These are phyloP conservation scores for Debaryomyces udenii DNA, from an alignment of 1,139 yeast species.

Conservation along the genomic window DNA sequence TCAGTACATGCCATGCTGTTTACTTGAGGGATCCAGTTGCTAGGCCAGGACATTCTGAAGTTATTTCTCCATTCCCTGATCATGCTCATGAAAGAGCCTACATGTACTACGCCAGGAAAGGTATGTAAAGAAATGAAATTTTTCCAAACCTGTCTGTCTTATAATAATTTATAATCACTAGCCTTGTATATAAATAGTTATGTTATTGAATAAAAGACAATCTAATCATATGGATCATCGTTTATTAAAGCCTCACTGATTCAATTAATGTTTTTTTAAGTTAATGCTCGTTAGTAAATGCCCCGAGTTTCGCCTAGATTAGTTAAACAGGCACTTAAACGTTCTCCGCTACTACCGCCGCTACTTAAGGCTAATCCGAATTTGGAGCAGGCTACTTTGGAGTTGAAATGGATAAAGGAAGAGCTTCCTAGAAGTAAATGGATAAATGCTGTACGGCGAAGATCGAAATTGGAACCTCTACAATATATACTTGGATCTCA, in stretches of 20 bases:
- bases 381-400: constrained; percentile 37
- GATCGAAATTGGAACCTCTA: constrained; percentile 61
- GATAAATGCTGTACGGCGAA: constrained; percentile 35
- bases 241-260: not conserved
- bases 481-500: constrained; percentile 85
- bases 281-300: constrained; percentile 20
- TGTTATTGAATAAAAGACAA: constrained; percentile 5
- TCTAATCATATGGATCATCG: not conserved
- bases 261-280: too few relatives aligned
- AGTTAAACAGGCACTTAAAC: constrained; percentile 29
- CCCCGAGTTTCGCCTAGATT: constrained; percentile 35
- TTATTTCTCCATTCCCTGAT: constrained; percentile 84
- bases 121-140: constrained; percentile 44
- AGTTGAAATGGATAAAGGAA: constrained; percentile 43
- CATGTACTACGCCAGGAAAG: constrained; percentile 88
- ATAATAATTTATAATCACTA: not conserved
- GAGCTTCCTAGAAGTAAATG: constrained; percentile 43
- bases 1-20: constrained; percentile 90
- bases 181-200: constrained; percentile 9
- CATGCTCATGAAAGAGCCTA: constrained; percentile 92
- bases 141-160: not conserved
- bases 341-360: constrained; percentile 35
- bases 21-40: constrained; percentile 96
- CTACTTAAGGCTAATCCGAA: constrained; percentile 34
- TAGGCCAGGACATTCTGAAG: constrained; percentile 96